Evolutionary conservation across 2,329 filamentous ascomycete genomes (phyloP), one percentile per base, ranked within the genome.

Genomic region (Fusarium sp.): DNA sequence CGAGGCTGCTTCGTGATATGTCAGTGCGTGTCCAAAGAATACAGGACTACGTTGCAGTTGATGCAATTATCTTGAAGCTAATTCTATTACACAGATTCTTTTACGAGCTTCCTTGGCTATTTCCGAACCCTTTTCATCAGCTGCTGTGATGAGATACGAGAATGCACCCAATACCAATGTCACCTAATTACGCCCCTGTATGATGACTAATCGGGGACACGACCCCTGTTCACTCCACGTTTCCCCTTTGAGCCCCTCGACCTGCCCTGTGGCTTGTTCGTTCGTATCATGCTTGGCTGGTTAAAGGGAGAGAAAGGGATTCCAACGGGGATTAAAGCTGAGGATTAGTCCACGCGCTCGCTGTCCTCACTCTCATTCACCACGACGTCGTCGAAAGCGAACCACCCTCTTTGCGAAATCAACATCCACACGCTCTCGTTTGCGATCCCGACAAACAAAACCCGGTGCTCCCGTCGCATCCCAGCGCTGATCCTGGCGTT

Each of bases 231-330:
- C 59, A 23, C 52, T 66, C 62, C 62, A 63, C 58, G 53, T 66
- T 44, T 65, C 62, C 57, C 61, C 45, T 64, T 57, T 52, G 57
- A 50, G 50, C 62, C 62, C 62, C 62, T 65, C 62, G 62, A 63
- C 47, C 32, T 65, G 41, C 57, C 47, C 32, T 65, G 41, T 61
- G 52, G 61, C 46, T 58, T 32, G n/a, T n/a, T n/a, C 11, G n/a
- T n/a, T n/a, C 11, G 11, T 14, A 33, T n/a, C 10, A 33, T 43
- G 43, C 50, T 48, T 51, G 49, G 59, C 51, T 31, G 52, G 50
- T 52, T 29, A 51, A 66, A 66, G 63, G 63, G 62, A 61, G 58
- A 57, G 57, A 47, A 50, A 47, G 47, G 44, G 53, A 57, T 44
- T 63, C 47, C 53, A 53, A 58, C 43, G 21, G 48, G 41, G 47